phyloP scores from a whole-genome alignment of 139 green algal genomes.

The Parachlorella kessleri region DNA sequence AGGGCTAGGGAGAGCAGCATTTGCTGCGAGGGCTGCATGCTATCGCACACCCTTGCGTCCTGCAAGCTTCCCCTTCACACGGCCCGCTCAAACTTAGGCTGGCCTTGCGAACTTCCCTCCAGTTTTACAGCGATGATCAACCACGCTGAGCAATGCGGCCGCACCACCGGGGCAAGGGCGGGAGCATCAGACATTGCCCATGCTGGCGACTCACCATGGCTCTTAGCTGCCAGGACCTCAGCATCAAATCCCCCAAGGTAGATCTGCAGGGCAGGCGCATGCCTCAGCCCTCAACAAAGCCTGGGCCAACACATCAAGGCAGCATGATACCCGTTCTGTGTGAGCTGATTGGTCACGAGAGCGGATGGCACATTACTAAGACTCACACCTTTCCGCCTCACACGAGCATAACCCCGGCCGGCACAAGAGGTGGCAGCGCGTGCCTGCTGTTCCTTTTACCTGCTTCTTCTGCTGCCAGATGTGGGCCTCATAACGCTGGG shows the following conservation, averaged over 20 bases:
- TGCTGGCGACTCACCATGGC: constrained; percentile 25
- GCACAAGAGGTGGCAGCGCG: background rate
- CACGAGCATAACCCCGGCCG: background rate
- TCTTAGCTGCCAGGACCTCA: constrained; percentile 36
- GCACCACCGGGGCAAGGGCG: background rate
- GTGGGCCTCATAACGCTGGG: constrained; percentile 36
- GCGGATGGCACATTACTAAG: no score
- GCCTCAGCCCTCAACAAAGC: no score
- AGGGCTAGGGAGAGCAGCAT: no score
- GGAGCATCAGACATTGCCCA: no score
- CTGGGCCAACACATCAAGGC: no score
- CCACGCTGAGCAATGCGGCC: background rate
- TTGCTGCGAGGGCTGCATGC: no score
- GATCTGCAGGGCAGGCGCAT: no score
- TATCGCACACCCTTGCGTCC: no score
- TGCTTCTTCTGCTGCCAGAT: constrained; percentile 51
- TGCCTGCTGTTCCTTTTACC: background rate
- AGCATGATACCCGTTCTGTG: background rate
- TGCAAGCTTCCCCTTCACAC: no score
- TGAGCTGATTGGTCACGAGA: background rate
- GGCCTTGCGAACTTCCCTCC: background rate
- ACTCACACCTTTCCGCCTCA: background rate
- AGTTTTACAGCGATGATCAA: no score
- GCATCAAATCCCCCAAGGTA: constrained; percentile 37
- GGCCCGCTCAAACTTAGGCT: no score